Conservation (phyloP, 2,329 filamentous ascomycete genomes). For the Fusarium solani-melongenae region DNA sequence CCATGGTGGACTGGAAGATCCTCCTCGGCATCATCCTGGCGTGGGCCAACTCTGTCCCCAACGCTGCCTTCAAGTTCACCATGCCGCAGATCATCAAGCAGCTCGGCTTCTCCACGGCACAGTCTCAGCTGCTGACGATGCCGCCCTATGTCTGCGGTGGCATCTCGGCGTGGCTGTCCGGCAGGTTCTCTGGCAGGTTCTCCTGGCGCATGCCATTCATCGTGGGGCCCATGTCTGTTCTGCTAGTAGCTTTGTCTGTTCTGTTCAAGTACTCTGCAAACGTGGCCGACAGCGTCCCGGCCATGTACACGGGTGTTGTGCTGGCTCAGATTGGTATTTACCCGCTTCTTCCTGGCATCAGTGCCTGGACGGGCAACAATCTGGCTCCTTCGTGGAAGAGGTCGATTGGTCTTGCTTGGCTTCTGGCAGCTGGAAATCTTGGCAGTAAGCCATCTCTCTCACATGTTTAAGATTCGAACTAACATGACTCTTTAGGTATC, state of each 20-base stretch:
- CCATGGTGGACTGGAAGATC: conserved; percentile 56
- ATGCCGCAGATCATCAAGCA: conserved; percentile 52
- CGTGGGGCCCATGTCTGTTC: conserved; percentile 42
- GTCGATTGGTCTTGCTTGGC: conserved; percentile 39
- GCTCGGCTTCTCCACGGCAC: conserved; percentile 51
- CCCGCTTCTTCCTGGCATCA: conserved; percentile 44
- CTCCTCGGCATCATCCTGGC: conserved; percentile 46
- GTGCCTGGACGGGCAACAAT: conserved; percentile 41
- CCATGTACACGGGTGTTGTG: conserved; percentile 23
- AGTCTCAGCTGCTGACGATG: conserved; percentile 44
- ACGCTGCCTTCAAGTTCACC: conserved; percentile 42
- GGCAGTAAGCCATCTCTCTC: conserved; percentile 26
- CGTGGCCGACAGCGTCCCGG: conserved; percentile 50
- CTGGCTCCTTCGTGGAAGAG: conserved; percentile 38
- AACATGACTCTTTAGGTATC: conserved; percentile 19
- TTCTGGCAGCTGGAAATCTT: conserved; percentile 36
- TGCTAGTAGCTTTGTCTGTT: conserved; percentile 48
- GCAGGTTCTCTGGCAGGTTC: conserved; percentile 48
- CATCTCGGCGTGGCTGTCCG: conserved; percentile 42
- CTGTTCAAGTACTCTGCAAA: conserved; percentile 49
- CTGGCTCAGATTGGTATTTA: conserved; percentile 43
- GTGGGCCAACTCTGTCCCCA: conserved; percentile 43
- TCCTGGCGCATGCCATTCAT: conserved; percentile 54
- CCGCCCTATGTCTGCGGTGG: conserved; percentile 50
- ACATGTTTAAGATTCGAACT: no score